Percentiles rank a stretch among this genome's conserved stretches.
These are phyloP conservation scores for Alternaria incomplexa DNA, from an alignment of 2,329 filamentous ascomycete genomes.

Conservation along the genomic window DNA sequence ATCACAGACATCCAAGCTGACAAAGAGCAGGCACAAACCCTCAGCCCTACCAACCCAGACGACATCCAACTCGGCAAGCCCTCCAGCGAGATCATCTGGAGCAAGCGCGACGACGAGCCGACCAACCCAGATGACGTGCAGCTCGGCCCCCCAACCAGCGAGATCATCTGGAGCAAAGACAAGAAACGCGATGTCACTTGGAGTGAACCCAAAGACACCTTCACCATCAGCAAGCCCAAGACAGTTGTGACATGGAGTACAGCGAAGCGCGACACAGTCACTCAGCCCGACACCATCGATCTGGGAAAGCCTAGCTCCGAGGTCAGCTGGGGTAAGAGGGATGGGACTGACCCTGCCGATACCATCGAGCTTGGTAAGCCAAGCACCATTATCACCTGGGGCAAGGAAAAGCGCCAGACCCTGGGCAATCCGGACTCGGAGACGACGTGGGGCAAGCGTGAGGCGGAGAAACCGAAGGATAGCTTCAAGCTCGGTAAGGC, in stretches of 20 bases:
- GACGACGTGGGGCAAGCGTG: conserved; percentile 29
- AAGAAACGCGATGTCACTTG: not conserved
- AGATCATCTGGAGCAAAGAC: conserved; percentile 28
- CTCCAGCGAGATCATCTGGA: conserved; percentile 21
- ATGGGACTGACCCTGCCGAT: conserved; percentile 2
- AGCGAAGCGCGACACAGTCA: not conserved
- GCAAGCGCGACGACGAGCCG: conserved; percentile 6
- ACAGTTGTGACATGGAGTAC: conserved; percentile 2
- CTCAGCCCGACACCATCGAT: not conserved
- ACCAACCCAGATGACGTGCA: conserved; percentile 14
- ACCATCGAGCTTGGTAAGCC: conserved; percentile 8
- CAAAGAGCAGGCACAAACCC: conserved; percentile 3
- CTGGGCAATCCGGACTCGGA: conserved; percentile 11
- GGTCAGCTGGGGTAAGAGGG: conserved; percentile 16
- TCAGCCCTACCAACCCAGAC: conserved; percentile 5
- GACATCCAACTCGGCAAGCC: conserved; percentile 25
- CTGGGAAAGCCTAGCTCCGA: not conserved
- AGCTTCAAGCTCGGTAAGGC: conserved; percentile 20
- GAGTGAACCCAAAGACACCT: conserved; percentile 1
- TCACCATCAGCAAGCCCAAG: conserved; percentile 2
- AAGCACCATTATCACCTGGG: conserved; percentile 1
- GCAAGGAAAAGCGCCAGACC: conserved; percentile 15
- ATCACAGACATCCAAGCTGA: not conserved
- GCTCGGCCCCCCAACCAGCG: conserved; percentile 22
- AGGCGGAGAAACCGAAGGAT: conserved; percentile 13